Evolutionary conservation across 1,284 basidiomycete genomes (phyloP).

Genomic region (Ceratobasidium sp.): DNA sequence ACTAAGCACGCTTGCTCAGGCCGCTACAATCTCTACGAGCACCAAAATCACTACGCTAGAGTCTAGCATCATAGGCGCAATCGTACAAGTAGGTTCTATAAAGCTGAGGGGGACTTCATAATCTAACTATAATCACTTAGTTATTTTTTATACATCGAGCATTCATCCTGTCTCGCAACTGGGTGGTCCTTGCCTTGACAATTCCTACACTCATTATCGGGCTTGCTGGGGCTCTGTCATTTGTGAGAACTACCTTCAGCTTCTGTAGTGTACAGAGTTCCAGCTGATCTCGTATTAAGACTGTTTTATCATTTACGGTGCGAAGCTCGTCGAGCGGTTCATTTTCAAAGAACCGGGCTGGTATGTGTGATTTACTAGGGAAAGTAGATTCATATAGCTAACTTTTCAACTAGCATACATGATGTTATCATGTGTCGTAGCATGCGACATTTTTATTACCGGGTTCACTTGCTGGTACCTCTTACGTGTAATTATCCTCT

Average conservation of each 20-base stretch:
- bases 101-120: too few relatives aligned
- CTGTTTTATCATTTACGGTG: too few relatives aligned
- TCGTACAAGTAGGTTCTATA: conserved; percentile 12
- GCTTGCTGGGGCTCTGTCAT: conserved; percentile 14
- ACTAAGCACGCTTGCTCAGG: background rate
- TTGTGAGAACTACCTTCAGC: background rate
- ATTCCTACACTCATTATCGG: conserved; percentile 30
- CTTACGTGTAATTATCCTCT: background rate
- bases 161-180: conserved; percentile 34
- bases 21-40: background rate
- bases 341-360: background rate
- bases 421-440: conserved; percentile 31
- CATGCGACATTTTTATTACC: conserved; percentile 32
- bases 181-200: conserved; percentile 24
- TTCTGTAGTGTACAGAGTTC: too few relatives aligned
- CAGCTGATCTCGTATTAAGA: background rate
- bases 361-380: background rate
- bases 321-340: too few relatives aligned
- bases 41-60: conserved; percentile 24
- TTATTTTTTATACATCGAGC: conserved; percentile 28
- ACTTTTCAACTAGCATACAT: conserved; percentile 19
- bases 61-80: conserved; percentile 18
- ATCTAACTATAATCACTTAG: conserved; percentile 1
- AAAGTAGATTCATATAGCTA: too few relatives aligned
- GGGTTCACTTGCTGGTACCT: conserved; percentile 34